Evolutionary conservation across 805 yeast species (phyloP).

Genomic region (Yueomyces sp.): DNA sequence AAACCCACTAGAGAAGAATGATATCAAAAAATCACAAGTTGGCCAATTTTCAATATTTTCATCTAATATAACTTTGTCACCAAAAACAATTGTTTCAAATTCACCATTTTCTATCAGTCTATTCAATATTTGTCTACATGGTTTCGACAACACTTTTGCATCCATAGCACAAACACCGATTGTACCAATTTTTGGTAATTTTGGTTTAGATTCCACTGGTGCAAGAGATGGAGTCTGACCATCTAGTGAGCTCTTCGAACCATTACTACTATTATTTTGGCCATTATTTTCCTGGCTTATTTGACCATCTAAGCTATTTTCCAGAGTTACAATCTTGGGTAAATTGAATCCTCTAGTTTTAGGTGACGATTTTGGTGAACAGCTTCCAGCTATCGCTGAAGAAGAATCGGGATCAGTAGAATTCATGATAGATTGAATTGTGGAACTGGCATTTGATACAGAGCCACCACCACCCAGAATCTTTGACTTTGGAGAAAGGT

Average conservation of each 20-base stretch:
- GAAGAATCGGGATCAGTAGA: not conserved
- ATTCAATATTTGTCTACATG: slow-evolving; percentile 83
- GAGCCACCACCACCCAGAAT: not conserved
- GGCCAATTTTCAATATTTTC: slow-evolving; percentile 97
- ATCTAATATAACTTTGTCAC: slow-evolving; percentile 91
- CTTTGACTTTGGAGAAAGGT: too few species aligned
- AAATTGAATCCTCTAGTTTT: too few species aligned
- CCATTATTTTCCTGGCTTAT: not conserved
- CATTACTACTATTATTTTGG: not conserved
- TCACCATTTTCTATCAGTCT: slow-evolving; percentile 85
- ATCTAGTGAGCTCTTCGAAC: not conserved
- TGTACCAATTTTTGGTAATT: slow-evolving; percentile 65
- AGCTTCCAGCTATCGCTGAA: not conserved
- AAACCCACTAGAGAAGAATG: slow-evolving; percentile 91
- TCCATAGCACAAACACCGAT: slow-evolving; percentile 99
- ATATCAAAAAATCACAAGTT: slow-evolving; percentile 86
- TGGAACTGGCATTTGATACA: not conserved
- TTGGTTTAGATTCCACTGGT: slow-evolving; percentile 12
- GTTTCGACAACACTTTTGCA: slow-evolving; percentile 87
- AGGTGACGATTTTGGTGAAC: not conserved
- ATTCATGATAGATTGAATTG: not conserved
- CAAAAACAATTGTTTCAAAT: slow-evolving; percentile 92
- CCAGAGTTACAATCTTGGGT: not conserved
- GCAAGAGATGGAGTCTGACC: not conserved
- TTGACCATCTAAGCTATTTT: not conserved